These are phyloP conservation scores for Stevia rebaudiana DNA, from an alignment of 140 eudicot species.

Conservation along the genomic window DNA sequence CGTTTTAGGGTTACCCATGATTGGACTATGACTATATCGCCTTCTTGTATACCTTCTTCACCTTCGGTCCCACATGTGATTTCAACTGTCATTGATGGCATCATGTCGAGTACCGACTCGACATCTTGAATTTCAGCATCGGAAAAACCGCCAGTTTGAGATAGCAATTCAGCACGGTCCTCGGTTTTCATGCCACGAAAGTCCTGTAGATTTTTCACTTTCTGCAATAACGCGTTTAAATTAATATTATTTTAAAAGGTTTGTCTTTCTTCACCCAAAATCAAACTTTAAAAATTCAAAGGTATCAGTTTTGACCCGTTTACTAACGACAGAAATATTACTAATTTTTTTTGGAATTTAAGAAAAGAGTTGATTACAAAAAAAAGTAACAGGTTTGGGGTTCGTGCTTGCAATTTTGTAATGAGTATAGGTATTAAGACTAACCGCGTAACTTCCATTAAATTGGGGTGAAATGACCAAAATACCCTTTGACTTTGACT, in stretches of 20 bases:
- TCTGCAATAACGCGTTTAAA: constrained; percentile 34
- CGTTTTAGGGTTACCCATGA: constrained; percentile 80
- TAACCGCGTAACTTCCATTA: too few species aligned
- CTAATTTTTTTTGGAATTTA: too few species aligned
- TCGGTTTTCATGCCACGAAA: constrained; percentile 53
- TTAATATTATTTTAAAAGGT: background rate
- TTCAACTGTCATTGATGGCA: constrained; percentile 66
- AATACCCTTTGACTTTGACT: too few species aligned
- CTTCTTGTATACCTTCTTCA: constrained; percentile 92
- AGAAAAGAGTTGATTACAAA: too few species aligned
- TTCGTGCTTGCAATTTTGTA: too few species aligned
- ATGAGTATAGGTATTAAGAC: too few species aligned
- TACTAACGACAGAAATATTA: background rate
- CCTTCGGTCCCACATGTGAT: constrained; percentile 86
- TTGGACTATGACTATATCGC: constrained; percentile 73
- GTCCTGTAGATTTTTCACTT: constrained; percentile 62
- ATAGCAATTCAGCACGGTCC: constrained; percentile 73
- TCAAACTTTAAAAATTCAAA: too few species aligned
- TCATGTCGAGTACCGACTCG: constrained; percentile 70
- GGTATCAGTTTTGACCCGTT: background rate
- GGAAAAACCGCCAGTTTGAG: constrained; percentile 58
- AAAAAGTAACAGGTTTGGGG: too few species aligned
- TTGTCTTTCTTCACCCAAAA: too few species aligned
- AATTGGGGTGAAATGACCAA: too few species aligned
- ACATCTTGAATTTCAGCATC: constrained; percentile 61